A percentile compares a stretch with the other conserved stretches of the same genome.
Conservation (phyloP, 140 eudicot genomes). For the Cichorium intybus region DNA sequence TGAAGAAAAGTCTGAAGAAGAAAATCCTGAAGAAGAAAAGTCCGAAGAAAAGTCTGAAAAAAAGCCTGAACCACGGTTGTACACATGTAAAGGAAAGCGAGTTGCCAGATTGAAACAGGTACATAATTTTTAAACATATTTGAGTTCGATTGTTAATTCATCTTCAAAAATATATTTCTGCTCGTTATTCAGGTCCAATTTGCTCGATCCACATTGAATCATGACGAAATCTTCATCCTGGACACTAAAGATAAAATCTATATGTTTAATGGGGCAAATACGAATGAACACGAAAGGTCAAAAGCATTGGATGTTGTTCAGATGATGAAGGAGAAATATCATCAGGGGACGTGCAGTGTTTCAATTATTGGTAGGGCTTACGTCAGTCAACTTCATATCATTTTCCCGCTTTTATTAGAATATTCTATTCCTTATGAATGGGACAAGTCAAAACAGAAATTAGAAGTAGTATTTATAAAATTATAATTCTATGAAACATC, state of each 20-base stretch:
- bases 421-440: too few relatives aligned
- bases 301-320: conserved; percentile 87
- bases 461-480: too few relatives aligned
- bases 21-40: neutral
- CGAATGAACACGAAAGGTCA: conserved; percentile 83
- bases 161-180: neutral
- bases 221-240: conserved; percentile 90
- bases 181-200: conserved; percentile 66
- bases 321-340: conserved; percentile 74
- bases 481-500: too few relatives aligned
- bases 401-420: too few relatives aligned
- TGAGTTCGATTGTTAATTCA: conserved; percentile 2
- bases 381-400: conserved; percentile 16
- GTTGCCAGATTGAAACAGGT: conserved; percentile 90
- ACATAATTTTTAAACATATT: neutral
- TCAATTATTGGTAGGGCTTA: conserved; percentile 81
- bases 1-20: neutral
- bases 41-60: neutral
- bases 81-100: conserved; percentile 84
- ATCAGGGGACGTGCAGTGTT: conserved; percentile 81
- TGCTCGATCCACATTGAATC: conserved; percentile 77
- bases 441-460: too few relatives aligned
- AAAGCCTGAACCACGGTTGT: conserved; percentile 71
- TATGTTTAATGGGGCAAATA: conserved; percentile 85
- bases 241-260: conserved; percentile 81